A percentile compares a stretch with the other conserved stretches of the same genome.
Evolutionary conservation across 2,329 filamentous ascomycete genomes (phyloP).

Genomic region (Monosporascus sp.): DNA sequence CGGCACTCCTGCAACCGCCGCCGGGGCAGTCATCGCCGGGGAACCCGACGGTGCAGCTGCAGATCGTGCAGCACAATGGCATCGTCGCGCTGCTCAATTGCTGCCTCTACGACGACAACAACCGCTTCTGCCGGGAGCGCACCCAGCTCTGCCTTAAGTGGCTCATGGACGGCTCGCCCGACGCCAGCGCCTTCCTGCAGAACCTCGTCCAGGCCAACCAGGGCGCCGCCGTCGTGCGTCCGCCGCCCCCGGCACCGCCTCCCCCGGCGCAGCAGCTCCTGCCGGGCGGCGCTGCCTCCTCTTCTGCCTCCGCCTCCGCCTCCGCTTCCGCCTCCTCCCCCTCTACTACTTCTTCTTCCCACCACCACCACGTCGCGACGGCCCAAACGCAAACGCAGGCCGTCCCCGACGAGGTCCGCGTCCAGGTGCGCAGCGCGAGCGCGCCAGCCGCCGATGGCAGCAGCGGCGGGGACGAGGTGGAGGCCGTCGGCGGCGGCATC

Average conservation of each 20-base stretch:
- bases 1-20: constrained; percentile 82
- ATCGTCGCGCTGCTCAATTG: constrained; percentile 85
- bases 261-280: constrained; percentile 17
- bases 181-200: constrained; percentile 66
- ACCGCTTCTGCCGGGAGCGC: constrained; percentile 89
- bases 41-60: constrained; percentile 74
- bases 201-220: constrained; percentile 45
- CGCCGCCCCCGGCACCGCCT: constrained; percentile 28
- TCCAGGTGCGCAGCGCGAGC: constrained; percentile 40
- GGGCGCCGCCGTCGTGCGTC: constrained; percentile 6
- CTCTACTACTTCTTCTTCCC: constrained; percentile 14
- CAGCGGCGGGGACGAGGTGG: constrained; percentile 1
- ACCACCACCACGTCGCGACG: constrained; percentile 26
- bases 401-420: constrained; percentile 50
- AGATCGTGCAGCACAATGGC: constrained; percentile 79
- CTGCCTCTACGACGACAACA: constrained; percentile 86
- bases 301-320: constrained; percentile 25
- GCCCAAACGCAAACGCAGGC: constrained; percentile 49
- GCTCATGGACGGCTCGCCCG: constrained; percentile 68
- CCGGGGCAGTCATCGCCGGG: constrained; percentile 53
- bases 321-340: constrained; percentile 3
- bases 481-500: not conserved
- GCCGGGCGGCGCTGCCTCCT: constrained; percentile 5
- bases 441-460: constrained; percentile 16
- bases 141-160: constrained; percentile 85